These are phyloP conservation scores for Helotiales sp. DNA, from an alignment of 2,329 filamentous ascomycete genomes.

Conservation along the genomic window DNA sequence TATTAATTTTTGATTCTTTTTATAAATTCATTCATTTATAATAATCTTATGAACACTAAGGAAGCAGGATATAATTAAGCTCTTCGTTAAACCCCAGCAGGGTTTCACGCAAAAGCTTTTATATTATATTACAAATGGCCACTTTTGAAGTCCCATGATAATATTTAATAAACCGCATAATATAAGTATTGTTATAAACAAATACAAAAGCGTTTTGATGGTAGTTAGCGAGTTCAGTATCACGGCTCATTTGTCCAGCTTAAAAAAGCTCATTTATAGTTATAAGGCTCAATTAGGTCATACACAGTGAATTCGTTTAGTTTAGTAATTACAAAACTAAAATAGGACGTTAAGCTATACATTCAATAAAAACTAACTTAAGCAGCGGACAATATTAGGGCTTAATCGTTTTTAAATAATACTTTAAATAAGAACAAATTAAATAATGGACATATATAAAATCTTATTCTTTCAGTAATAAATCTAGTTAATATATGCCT, in stretches of 20 bases:
- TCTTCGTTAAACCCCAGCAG: neutral
- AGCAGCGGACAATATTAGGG: neutral
- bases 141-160: neutral
- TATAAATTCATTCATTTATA: neutral
- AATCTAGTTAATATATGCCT: neutral
- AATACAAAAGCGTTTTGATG: slow-evolving; percentile 6
- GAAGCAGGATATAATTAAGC: neutral
- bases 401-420: neutral
- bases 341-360: neutral
- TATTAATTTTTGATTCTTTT: neutral
- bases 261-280: slow-evolving; percentile 4
- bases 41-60: neutral
- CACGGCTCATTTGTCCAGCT: neutral
- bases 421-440: slow-evolving; percentile 1
- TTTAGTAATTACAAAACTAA: neutral
- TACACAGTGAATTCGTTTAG: neutral
- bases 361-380: neutral
- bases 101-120: neutral
- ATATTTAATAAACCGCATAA: neutral
- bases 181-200: neutral
- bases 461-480: neutral
- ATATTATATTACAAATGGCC: neutral
- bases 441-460: neutral
- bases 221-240: neutral
- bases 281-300: neutral